A percentile compares a stretch with the other conserved stretches of the same genome.
Conservation (phyloP, 1,139 yeast species). For the Hansenula sp. region DNA sequence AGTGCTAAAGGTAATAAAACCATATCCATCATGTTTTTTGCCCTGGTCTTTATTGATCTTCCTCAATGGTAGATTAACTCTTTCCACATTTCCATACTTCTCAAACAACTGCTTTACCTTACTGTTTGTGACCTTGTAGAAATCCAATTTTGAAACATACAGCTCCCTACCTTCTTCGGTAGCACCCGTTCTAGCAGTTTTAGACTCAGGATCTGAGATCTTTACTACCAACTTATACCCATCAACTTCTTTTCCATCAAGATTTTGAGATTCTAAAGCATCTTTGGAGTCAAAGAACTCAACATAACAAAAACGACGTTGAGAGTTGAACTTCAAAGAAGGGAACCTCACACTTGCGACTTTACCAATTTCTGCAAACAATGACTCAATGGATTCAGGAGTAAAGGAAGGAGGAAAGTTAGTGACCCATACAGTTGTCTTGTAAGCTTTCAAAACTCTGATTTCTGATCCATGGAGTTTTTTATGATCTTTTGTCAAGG, state of each 20-base stretch:
- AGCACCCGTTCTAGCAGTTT: conserved; percentile 35
- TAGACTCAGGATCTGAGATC: conserved; percentile 49
- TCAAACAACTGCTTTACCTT: conserved; percentile 31
- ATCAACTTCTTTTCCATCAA: conserved; percentile 36
- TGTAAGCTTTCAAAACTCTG: conserved; percentile 38
- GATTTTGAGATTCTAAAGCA: conserved; percentile 45
- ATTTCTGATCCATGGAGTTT: conserved; percentile 38
- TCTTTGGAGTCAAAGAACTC: conserved; percentile 45
- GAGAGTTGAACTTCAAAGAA: conserved; percentile 48
- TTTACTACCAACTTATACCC: conserved; percentile 44
- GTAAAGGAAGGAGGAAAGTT: conserved; percentile 64
- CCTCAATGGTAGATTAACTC: conserved; percentile 44
- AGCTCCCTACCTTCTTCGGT: conserved; percentile 51
- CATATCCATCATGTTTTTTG: conserved; percentile 46
- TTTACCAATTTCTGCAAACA: conserved; percentile 44
- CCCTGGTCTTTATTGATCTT: conserved; percentile 27
- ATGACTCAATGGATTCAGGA: conserved; percentile 32
- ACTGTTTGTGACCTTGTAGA: conserved; percentile 27
- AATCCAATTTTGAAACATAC: conserved; percentile 49
- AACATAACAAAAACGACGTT: conserved; percentile 72
- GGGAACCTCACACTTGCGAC: conserved; percentile 61
- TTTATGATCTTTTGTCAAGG: conserved; percentile 57
- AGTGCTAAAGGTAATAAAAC: conserved; percentile 44
- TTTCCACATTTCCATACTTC: conserved; percentile 45
- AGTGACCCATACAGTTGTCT: conserved; percentile 60